Conservation (phyloP, 2,329 filamentous ascomycete genomes). For the Bipolaris victoriae region DNA sequence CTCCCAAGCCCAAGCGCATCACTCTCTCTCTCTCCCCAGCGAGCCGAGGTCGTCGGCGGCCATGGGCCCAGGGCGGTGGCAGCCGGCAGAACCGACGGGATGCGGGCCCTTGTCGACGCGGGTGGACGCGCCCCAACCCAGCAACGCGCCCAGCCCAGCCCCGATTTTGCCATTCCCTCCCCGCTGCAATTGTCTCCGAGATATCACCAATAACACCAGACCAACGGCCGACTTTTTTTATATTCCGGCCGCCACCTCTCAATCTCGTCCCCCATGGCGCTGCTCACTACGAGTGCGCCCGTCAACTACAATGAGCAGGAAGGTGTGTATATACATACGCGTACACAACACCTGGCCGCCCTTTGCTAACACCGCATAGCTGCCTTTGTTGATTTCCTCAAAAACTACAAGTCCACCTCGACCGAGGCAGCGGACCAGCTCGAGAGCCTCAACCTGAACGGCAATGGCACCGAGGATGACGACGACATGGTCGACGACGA, state of each 20-base stretch:
- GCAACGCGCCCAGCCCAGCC: slow-evolving; percentile 37
- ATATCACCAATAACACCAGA: slow-evolving; percentile 14
- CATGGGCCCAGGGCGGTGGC: slow-evolving; percentile 32
- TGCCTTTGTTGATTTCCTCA: slow-evolving; percentile 86
- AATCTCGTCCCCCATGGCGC: slow-evolving; percentile 70
- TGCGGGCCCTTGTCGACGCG: slow-evolving; percentile 25
- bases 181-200: slow-evolving; percentile 15
- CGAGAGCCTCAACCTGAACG: slow-evolving; percentile 82
- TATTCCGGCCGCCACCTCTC: neutral
- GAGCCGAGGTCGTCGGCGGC: slow-evolving; percentile 43
- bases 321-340: slow-evolving; percentile 58
- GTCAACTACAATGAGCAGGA: slow-evolving; percentile 91
- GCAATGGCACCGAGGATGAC: slow-evolving; percentile 85
- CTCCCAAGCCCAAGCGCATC: slow-evolving; percentile 13
- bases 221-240: slow-evolving; percentile 8
- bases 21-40: slow-evolving; percentile 2
- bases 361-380: slow-evolving; percentile 57
- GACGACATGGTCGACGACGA: slow-evolving; percentile 91
- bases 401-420: slow-evolving; percentile 83
- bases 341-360: slow-evolving; percentile 14
- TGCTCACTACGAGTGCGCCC: slow-evolving; percentile 76
- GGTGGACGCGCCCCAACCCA: slow-evolving; percentile 32
- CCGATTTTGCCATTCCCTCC: slow-evolving; percentile 35
- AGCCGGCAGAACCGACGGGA: slow-evolving; percentile 8
- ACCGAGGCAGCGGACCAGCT: slow-evolving; percentile 78